These are phyloP conservation scores for Nakazawaea populi DNA, from an alignment of 805 yeast genomes.

Conservation along the genomic window DNA sequence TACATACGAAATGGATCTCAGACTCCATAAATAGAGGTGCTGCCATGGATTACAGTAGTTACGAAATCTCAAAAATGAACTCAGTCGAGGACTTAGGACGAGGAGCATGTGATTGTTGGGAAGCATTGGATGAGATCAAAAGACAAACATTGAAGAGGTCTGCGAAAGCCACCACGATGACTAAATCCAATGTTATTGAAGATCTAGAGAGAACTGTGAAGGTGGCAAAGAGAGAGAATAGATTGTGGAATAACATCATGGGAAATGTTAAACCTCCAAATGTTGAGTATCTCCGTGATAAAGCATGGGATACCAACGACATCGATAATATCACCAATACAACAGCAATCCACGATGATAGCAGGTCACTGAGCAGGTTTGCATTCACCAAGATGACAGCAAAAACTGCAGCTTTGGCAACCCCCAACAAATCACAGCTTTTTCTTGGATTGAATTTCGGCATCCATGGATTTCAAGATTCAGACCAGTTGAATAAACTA, in stretches of 20 bases:
- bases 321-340: background rate
- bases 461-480: conserved; percentile 32
- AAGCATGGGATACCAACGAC: conserved; percentile 18
- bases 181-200: background rate
- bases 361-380: background rate
- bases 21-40: conserved; percentile 42
- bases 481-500: conserved; percentile 30
- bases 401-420: background rate
- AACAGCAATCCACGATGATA: background rate
- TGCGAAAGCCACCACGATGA: background rate
- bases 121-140: conserved; percentile 13
- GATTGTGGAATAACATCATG: conserved; percentile 13
- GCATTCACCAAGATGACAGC: background rate
- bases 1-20: conserved; percentile 45
- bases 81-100: conserved; percentile 17
- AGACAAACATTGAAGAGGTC: conserved; percentile 8
- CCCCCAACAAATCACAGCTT: conserved; percentile 17
- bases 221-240: conserved; percentile 6
- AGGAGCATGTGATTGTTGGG: conserved; percentile 34
- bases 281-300: background rate
- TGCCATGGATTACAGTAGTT: conserved; percentile 32
- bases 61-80: conserved; percentile 23
- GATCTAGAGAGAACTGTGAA: conserved; percentile 9
- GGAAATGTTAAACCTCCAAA: conserved; percentile 5
- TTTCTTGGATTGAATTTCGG: conserved; percentile 38